These are phyloP conservation scores for Actinidia chinensis DNA, from an alignment of 179 eudicot genomes.

Conservation along the genomic window DNA sequence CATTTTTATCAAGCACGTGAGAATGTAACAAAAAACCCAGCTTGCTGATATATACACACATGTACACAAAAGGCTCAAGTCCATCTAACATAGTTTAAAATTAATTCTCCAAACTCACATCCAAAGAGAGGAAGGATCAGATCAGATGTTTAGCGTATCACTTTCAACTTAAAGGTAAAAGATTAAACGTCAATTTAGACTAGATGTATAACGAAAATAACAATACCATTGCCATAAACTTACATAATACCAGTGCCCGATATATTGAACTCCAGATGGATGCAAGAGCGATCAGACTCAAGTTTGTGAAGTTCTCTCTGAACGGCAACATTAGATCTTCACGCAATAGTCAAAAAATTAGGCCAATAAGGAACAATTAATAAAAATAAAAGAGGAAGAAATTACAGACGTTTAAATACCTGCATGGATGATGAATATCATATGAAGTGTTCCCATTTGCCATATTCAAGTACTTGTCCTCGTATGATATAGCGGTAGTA, in stretches of 20 bases:
- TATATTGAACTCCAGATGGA: slow-evolving; percentile 75
- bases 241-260: slow-evolving; percentile 65
- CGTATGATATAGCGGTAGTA: slow-evolving; percentile 27
- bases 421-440: slow-evolving; percentile 91
- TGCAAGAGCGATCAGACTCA: slow-evolving; percentile 84
- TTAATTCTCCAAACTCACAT: not conserved
- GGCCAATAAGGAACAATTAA: not conserved
- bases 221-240: slow-evolving; percentile 24
- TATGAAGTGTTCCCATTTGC: slow-evolving; percentile 65
- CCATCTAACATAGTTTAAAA: not conserved
- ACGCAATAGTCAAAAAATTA: slow-evolving; percentile 9
- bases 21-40: not conserved
- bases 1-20: not conserved
- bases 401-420: slow-evolving; percentile 33
- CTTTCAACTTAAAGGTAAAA: not conserved
- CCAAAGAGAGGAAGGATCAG: not conserved
- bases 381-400: not conserved
- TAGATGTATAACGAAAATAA: not conserved
- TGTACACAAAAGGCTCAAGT: not conserved
- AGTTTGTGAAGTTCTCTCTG: slow-evolving; percentile 69
- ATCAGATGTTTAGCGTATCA: not conserved
- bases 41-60: not conserved
- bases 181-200: not conserved
- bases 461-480: slow-evolving; percentile 47
- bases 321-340: slow-evolving; percentile 67